Base-by-base conservation (phyloP, 805 yeast species). In the Kuraishia hungarica region DNA sequence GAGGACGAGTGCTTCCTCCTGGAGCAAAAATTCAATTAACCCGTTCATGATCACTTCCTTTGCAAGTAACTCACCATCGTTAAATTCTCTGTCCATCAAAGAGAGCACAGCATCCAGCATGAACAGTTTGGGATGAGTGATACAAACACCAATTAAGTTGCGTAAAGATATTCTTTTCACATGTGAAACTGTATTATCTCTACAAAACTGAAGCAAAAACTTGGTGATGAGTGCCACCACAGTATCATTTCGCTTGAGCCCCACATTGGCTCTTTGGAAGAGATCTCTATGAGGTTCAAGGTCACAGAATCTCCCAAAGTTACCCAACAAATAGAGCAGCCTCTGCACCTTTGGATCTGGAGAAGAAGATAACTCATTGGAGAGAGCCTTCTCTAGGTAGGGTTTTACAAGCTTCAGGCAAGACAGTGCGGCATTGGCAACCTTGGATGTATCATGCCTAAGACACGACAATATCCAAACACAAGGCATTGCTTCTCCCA, bases 401-500 rank as follows among this genome's bases (percentile, higher is more conserved):
- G 84, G 84, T 48, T 72, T 70, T 3, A 86, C 59, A 53, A 79
- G 70, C 19, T 69, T 68, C 57, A 89, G 64, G 47, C 90, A 81
- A 0, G 91, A 82, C 0, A 82, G 69, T 20, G 89, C 80, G 0
- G 92, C 92, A 59, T 77, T 80, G 0, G 83, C 80, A 3, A 88
- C 61, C 58, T 80, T 79, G 0, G 62, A 55, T 0, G 78, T 74
- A 52, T 80, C 82, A 1, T 73, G 68, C 48, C 76, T 72, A 61
- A 78, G 67, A 2, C 59, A 62, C 1, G 87, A 76, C 0, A 88
- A 69, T 8, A 67, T 67, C 86, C 90, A 83, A 2, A 82, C 68
- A 55, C 89, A 76, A 1, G 91, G 90, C 66, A 89, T 78, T 0
- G 93, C 96, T 62, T 84, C 84, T n/a, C 80, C 80, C 8, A 89